Base-by-base conservation (phyloP, 768 basidiomycete species). In the Psilocybe cubensis region DNA sequence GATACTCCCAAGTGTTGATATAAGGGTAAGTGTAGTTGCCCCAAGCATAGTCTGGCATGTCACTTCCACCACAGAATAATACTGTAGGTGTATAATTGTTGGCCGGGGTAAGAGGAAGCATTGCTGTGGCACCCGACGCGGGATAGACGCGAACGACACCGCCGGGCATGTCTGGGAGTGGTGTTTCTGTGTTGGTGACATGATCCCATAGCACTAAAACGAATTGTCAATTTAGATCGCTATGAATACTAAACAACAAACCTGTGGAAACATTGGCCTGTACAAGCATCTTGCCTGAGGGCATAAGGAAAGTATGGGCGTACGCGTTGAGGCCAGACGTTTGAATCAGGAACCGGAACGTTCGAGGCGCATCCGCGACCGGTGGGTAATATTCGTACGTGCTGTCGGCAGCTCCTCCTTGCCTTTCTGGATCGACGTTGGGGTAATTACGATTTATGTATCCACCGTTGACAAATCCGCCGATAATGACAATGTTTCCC, bases 11-110 rank as follows among this genome's bases (percentile, higher is more conserved):
- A 1, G 90, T 91, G 71, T 94, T 83, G 70, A 86, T 85, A 59
- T 77, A 81, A 3, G 92, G 90, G 69, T 73, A 83, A 1, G 86
- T 80, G 67, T 93, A 94, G 70, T 92, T 84, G 51, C 93, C 93
- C 77, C 87, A 96, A 40, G 77, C 78, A 9, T 79, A 76, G 12
- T 84, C 87, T 3, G 86, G 79, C 83, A 96, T 88, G 70, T 90
- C 82, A 7, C 85, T 83, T 33, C 96, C 96, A 45, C 96, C 96
- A 62, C 96, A 98, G 74, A 98, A 96, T 35, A 98, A 66, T 38
- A 97, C 70, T 0, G 93, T 92, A 0, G 89, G 92, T 0, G 79
- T 84, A 70, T 92, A 98, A 67, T 91, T 88, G 77, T 96, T 97
- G 29, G 80, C 88, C 4, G 91, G 89, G 1, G 92, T 96, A 18